Evolutionary conservation across 75 land plant species (phyloP), one percentile per base, ranked within the genome.

Genomic region (Larix kaempferi): DNA sequence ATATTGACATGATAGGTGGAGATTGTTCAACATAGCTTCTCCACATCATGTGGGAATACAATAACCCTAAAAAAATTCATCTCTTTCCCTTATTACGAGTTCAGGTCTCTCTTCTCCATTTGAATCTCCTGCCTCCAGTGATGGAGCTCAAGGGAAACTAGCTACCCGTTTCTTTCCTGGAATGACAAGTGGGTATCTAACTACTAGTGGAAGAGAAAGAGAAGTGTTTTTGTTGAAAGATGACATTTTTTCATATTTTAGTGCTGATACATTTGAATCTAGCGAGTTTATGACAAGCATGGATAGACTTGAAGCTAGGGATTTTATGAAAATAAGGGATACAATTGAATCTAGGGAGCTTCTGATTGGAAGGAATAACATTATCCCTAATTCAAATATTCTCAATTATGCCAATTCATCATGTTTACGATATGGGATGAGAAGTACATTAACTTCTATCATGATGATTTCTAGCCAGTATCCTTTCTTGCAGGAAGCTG

Each of bases 21-120:
- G 79, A 83, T 19, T 83, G 84, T 56, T 83, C 84, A 23, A 83
- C 57, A 83, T 83, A 6, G 84, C 84, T 12, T 83, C 84, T 14
- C 84, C 84, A n/a, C 77, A 83, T 0, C 84, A 81, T 15, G 60
- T 61, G 41, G 74, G 55, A 63, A 74, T 69, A 69, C 73, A 69
- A 2, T 54, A 69, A 54, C 73, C 35, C 19, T 69, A 83, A 49
- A 82, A 82, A 63, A 82, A 61, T 44, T 83, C 84, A 19, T 83
- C 84, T 56, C 74, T 82, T 80, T 57, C 83, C 62, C 81, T 82
- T 3, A 57, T 80, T 14, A 59, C 80, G 52, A 72, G 75, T n/a
- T 82, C 83, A n/a, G 83, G 65, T 74, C 76, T 54, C n/a, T 54
- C 60, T 29, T 74, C 76, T 26, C 60, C 60, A 10, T 81, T 81